phyloP scores from a whole-genome alignment of 2,329 filamentous ascomycete species.

The Scedosporium apiospermum region DNA sequence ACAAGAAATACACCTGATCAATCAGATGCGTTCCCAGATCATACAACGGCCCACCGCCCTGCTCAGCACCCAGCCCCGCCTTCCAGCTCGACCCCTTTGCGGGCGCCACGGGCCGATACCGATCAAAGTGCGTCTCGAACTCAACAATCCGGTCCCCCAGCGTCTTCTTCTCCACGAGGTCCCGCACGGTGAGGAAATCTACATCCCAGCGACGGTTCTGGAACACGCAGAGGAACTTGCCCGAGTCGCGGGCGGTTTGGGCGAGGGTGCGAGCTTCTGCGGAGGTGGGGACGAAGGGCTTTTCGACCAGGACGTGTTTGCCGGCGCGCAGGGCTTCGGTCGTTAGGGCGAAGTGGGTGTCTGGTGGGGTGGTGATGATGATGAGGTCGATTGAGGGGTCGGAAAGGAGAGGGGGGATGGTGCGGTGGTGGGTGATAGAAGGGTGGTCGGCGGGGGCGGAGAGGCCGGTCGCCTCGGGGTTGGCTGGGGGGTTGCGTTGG shows the following conservation, averaged over 20 bases:
- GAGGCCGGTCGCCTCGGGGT: slow-evolving; percentile 33
- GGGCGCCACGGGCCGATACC: slow-evolving; percentile 53
- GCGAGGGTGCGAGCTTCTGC: slow-evolving; percentile 58
- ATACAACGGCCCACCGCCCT: slow-evolving; percentile 60
- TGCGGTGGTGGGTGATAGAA: slow-evolving; percentile 52
- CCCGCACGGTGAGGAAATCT: slow-evolving; percentile 62
- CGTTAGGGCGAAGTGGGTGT: slow-evolving; percentile 58
- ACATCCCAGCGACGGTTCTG: slow-evolving; percentile 71
- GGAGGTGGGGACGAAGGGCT: slow-evolving; percentile 68
- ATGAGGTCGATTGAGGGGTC: slow-evolving; percentile 60
- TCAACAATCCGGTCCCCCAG: slow-evolving; percentile 62
- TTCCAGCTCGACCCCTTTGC: slow-evolving; percentile 53
- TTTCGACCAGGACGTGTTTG: slow-evolving; percentile 75
- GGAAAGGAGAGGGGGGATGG: slow-evolving; percentile 51
- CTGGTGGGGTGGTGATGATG: slow-evolving; percentile 61
- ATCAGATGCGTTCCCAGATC: slow-evolving; percentile 69
- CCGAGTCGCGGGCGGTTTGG: slow-evolving; percentile 38
- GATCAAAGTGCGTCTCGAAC: slow-evolving; percentile 74
- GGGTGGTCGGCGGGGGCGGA: slow-evolving; percentile 64
- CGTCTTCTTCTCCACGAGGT: slow-evolving; percentile 47
- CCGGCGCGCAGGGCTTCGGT: slow-evolving; percentile 56
- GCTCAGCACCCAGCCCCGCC: slow-evolving; percentile 43
- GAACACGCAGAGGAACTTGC: slow-evolving; percentile 55
- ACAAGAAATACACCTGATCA: slow-evolving; percentile 63
- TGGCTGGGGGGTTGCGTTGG: slow-evolving; percentile 52